These are phyloP conservation scores for Nicotiana rustica DNA, from an alignment of 305 asterid genomes.

Conservation along the genomic window DNA sequence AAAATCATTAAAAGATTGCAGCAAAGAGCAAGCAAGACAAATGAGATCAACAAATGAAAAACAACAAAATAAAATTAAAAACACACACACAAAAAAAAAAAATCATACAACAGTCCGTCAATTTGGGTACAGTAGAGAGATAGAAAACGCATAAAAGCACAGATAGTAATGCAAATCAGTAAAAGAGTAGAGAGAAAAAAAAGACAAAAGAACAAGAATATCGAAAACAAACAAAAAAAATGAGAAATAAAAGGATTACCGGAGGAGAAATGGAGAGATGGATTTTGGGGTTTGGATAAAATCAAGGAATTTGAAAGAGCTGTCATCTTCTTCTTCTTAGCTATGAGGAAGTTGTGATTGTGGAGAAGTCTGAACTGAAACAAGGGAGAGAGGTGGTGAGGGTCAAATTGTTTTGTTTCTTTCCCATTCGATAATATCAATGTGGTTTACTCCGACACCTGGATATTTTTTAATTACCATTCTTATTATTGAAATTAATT, in stretches of 20 bases:
- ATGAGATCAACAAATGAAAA: slow-evolving; percentile 16
- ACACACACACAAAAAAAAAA: neutral
- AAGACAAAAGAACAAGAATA: neutral
- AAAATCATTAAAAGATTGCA: neutral
- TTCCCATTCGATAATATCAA: slow-evolving; percentile 42
- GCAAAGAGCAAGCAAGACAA: neutral
- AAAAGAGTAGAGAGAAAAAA: neutral
- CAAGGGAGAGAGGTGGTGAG: neutral
- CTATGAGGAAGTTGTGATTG: neutral
- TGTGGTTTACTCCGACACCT: slow-evolving; percentile 7
- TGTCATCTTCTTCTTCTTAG: slow-evolving; percentile 31
- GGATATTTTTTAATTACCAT: neutral
- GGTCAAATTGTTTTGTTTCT: neutral
- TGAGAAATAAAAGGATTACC: slow-evolving; percentile 31
- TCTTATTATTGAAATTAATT: neutral
- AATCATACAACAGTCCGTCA: neutral
- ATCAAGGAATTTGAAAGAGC: slow-evolving; percentile 40
- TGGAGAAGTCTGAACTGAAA: neutral
- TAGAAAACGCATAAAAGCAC: neutral
- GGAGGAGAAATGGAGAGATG: slow-evolving; percentile 34
- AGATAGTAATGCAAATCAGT: neutral
- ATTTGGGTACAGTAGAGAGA: neutral
- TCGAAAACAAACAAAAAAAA: neutral
- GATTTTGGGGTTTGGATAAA: slow-evolving; percentile 33
- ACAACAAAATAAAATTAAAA: neutral